Percentiles rank a stretch among this genome's conserved stretches.
Evolutionary conservation across 2,329 filamentous ascomycete species (phyloP).

Genomic region (Fusarium sp.): DNA sequence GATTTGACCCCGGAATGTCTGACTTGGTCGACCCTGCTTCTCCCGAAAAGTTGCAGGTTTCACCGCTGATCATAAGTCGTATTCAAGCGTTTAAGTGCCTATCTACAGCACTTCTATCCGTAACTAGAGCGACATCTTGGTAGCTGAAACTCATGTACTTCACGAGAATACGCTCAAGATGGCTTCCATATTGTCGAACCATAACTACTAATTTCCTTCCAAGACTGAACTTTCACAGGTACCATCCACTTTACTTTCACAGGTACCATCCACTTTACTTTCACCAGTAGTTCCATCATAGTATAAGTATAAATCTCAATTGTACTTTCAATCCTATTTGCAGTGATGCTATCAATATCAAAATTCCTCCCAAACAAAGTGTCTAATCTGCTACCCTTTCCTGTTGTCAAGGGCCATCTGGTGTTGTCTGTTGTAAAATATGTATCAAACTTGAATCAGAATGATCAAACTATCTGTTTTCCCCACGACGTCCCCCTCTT

Average conservation of each 20-base stretch:
- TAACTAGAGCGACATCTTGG: neutral
- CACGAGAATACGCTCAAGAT: neutral
- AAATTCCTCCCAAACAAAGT: slow-evolving; percentile 37
- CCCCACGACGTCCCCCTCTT: slow-evolving; percentile 25
- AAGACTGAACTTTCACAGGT: neutral
- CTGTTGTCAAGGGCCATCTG: slow-evolving; percentile 44
- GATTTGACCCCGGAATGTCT: slow-evolving; percentile 18
- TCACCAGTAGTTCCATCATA: neutral
- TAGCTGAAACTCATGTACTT: neutral
- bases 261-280: neutral
- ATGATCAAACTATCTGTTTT: slow-evolving; percentile 31
- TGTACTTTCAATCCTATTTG: slow-evolving; percentile 10
- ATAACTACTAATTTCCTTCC: neutral
- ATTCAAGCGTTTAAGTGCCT: neutral
- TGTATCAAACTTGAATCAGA: slow-evolving; percentile 36
- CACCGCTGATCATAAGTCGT: slow-evolving; percentile 37
- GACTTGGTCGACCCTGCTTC: slow-evolving; percentile 38
- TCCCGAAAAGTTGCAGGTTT: slow-evolving; percentile 41
- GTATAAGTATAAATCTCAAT: slow-evolving; percentile 1
- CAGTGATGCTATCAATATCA: slow-evolving; percentile 21
- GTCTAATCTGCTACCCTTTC: slow-evolving; percentile 49
- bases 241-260: neutral
- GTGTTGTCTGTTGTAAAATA: slow-evolving; percentile 35
- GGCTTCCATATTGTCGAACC: slow-evolving; percentile 1
- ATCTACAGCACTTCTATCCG: slow-evolving; percentile 1